Evolutionary conservation across 371 early-diverging fungal species (phyloP).

Genomic region (Phascolomyces articulosus): DNA sequence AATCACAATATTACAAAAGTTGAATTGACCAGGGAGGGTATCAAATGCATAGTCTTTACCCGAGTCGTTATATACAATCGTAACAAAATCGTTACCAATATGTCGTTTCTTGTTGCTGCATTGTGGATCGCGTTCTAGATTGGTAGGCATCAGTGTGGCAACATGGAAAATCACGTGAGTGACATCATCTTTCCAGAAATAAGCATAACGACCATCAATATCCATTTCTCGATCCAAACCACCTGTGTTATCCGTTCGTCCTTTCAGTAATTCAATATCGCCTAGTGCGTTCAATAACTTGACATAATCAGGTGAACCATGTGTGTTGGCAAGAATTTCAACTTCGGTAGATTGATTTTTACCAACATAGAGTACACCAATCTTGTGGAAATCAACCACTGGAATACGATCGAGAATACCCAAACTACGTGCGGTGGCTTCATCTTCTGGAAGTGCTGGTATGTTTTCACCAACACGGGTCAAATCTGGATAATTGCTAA

Average conservation of each 20-base stretch:
- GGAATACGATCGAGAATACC: slow-evolving; percentile 87
- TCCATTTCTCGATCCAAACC: slow-evolving; percentile 87
- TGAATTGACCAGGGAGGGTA: slow-evolving; percentile 93
- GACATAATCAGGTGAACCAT: slow-evolving; percentile 86
- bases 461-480: slow-evolving; percentile 60
- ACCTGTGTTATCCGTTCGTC: slow-evolving; percentile 69
- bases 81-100: slow-evolving; percentile 95
- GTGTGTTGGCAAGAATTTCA: slow-evolving; percentile 84
- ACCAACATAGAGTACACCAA: slow-evolving; percentile 92
- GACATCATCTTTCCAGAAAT: slow-evolving; percentile 86
- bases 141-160: slow-evolving; percentile 93
- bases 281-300: slow-evolving; percentile 84
- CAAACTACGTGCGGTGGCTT: slow-evolving; percentile 75
- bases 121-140: slow-evolving; percentile 70
- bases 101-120: slow-evolving; percentile 90
- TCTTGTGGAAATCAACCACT: slow-evolving; percentile 93
- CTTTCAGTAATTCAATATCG: slow-evolving; percentile 67
- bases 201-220: slow-evolving; percentile 84
- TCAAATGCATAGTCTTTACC: slow-evolving; percentile 83
- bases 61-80: slow-evolving; percentile 92
- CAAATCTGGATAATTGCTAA: slow-evolving; percentile 76
- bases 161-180: slow-evolving; percentile 91
- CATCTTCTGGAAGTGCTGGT: slow-evolving; percentile 75
- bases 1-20: slow-evolving; percentile 91
- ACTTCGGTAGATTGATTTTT: slow-evolving; percentile 80